Base-by-base conservation (phyloP, 768 basidiomycete species). In the Hygrophoropsis aurantiaca region DNA sequence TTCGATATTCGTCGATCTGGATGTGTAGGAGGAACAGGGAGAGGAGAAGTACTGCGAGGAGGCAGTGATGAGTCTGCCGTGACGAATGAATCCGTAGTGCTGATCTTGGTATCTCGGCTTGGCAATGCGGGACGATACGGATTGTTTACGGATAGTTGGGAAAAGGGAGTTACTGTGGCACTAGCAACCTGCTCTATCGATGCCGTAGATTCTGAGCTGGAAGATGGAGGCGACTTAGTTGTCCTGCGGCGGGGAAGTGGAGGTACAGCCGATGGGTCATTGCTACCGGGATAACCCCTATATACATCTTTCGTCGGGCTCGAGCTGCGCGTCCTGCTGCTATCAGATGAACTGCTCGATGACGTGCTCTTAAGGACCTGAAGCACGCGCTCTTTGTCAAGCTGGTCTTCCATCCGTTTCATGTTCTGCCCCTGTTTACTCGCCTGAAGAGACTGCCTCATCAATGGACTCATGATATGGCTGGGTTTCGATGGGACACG, bases 371-470 rank as follows among this genome's bases (percentile, higher is more conserved):
- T 85, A 25, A 90, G 71, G 10, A 90, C 81, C 61, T 83, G 79
- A 50, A 88, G 68, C 16, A 88, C 77, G 9, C 87, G 73, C 58
- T 85, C 84, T 53, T 80, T 78, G 61, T 87, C 85, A 15, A 87
- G 70, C 51, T 78, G 74, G 34, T 79, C 80, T 56, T 89, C 84
- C 0, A 79, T 82, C 40, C 79, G 78, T 64, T 88, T 87, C 65
- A 87, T 70, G 4, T 75, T 77, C 61, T 87, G 82, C 1, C 79
- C 88, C 0, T 79, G 77, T 57, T 87, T 86, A 47, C 79, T 82
- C 5, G 89, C 89, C 43, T 85, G 81, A 1, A 91, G 68, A 18
- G 80, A 82, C 62, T 90, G 87, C 49, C 78, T 77, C 69, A 87
- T 87, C n/a, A 87, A 67, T 0, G 77, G 74, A 10, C 81, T 84